Percentiles rank a stretch among this genome's conserved stretches.
These are phyloP conservation scores for Xylaria arbuscula DNA, from an alignment of 2,329 filamentous ascomycete genomes.

Conservation along the genomic window DNA sequence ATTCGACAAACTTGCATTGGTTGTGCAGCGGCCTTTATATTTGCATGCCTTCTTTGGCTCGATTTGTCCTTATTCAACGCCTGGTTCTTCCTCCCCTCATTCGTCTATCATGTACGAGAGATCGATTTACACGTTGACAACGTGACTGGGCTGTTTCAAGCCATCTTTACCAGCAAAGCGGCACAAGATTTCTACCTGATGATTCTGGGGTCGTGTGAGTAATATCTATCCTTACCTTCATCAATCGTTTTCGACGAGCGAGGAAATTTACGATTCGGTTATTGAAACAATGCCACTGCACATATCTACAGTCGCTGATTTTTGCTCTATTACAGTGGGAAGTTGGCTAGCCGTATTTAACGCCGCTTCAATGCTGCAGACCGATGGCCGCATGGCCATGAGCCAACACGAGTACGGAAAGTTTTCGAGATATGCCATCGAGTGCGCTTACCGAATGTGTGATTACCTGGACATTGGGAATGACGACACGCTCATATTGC, in stretches of 20 bases:
- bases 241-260: too few species aligned
- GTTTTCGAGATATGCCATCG: conserved; percentile 19
- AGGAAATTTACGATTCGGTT: too few species aligned
- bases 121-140: conserved; percentile 22
- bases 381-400: conserved; percentile 35
- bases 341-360: conserved; percentile 44
- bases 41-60: conserved; percentile 42
- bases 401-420: conserved; percentile 25
- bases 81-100: conserved; percentile 43
- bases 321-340: conserved; percentile 29
- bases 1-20: conserved; percentile 34
- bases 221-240: background rate
- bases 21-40: conserved; percentile 39
- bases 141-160: conserved; percentile 1
- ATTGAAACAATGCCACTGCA: too few species aligned
- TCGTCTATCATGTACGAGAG: conserved; percentile 34
- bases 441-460: conserved; percentile 21
- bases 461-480: conserved; percentile 38
- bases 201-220: conserved; percentile 41
- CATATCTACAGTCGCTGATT: conserved; percentile 3
- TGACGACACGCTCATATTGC: background rate
- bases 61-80: conserved; percentile 41
- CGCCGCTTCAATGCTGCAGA: conserved; percentile 38
- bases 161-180: conserved; percentile 35
- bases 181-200: conserved; percentile 37